phyloP scores from a whole-genome alignment of 306 rosid species.

The Pterocarpus santalinus region DNA sequence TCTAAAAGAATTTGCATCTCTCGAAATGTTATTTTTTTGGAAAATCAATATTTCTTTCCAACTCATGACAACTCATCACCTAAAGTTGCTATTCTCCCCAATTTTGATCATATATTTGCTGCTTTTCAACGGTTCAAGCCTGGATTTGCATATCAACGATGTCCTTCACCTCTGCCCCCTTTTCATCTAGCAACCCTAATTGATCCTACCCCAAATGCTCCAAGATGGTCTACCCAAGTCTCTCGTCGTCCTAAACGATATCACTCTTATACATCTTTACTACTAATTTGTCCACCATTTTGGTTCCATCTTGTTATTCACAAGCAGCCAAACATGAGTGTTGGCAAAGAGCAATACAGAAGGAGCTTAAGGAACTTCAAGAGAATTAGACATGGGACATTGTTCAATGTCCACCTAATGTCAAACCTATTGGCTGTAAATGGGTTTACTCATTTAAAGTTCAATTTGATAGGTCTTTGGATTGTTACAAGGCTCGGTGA shows the following conservation, averaged over 20 bases:
- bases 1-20: not conserved
- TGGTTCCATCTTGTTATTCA: not conserved
- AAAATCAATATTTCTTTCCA: too few relatives aligned
- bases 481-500: not conserved
- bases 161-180: not conserved
- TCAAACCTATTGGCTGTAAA: not conserved
- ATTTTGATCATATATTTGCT: too few relatives aligned
- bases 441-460: not conserved
- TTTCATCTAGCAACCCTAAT: not conserved
- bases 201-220: not conserved
- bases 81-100: too few relatives aligned
- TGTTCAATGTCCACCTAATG: not conserved
- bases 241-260: not conserved
- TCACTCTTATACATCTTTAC: not conserved
- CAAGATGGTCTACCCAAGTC: not conserved
- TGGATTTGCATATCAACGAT: not conserved
- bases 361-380: not conserved
- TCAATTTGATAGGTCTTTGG: not conserved
- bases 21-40: not conserved
- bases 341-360: not conserved
- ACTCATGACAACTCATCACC: too few relatives aligned
- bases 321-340: not conserved
- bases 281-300: not conserved
- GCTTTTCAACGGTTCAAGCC: not conserved
- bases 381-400: not conserved